Base-by-base conservation (phyloP, 2,329 filamentous ascomycete genomes). In the Botrytis tulipae region DNA sequence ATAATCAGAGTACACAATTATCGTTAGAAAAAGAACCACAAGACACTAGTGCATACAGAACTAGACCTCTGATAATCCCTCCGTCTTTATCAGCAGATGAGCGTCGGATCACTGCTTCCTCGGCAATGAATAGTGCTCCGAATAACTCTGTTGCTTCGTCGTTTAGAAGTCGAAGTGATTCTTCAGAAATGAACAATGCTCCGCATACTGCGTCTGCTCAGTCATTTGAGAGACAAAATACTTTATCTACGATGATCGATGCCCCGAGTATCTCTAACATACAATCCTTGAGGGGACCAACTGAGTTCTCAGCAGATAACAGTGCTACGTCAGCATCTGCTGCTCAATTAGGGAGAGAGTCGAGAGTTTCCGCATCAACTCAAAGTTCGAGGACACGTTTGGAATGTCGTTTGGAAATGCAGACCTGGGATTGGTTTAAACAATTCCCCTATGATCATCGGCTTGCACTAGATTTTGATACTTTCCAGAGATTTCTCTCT, bases 81-180 rank as follows among this genome's bases (percentile, higher is more conserved):
- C 20, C 0, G 20, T 46, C 2, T 20, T 46, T 5, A 4, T 46
- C 44, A 46, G 18, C 44, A 9, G 44, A 46, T 22, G 44, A 46
- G 4, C 2, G 0, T 46, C 0, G 7, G 44, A 22, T 46, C 7
- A 4, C 44, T 22, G 18, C 44, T 46, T 46, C 20, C 1, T 22
- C 20, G 1, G 44, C 44, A 2, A 1, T 4, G 20, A 9, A 9
- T 1, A 2, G 3, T 22, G 20, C 44, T 9, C 20, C 0, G 20
- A 7, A 46, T 22, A 46, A 0, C 0, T 9, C 18, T 0, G 18
- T 1, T 1, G 7, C 20, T 0, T 1, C 1, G 2, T 4, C 44
- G 9, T 2, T 1, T 1, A 22, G 7, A 4, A 22, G 44, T 0
- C 1, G 0, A 46, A 46, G 44, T 22, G 4, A 46, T 46, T 22